These are phyloP conservation scores for Emmonsiellopsis sp. DNA, from an alignment of 2,329 filamentous ascomycete genomes.

Conservation along the genomic window DNA sequence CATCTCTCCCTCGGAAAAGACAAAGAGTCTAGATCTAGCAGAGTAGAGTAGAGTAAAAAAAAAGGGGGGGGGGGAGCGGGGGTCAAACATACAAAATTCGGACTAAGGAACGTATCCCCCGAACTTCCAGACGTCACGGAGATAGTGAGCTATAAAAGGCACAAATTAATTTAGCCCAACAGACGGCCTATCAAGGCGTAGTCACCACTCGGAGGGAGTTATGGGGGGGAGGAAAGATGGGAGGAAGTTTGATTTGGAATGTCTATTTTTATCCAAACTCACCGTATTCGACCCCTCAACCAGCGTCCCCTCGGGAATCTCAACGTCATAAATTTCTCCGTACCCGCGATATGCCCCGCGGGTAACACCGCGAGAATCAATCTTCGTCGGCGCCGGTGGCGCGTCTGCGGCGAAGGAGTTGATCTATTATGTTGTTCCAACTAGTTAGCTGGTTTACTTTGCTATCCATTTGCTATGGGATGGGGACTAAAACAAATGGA, in stretches of 20 bases:
- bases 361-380: slow-evolving; percentile 56
- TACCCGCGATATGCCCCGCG: slow-evolving; percentile 55
- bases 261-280: not conserved
- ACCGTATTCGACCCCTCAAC: slow-evolving; percentile 51
- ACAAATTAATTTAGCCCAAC: not conserved
- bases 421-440: slow-evolving; percentile 22
- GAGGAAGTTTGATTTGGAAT: too few relatives aligned
- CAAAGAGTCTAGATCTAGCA: too few relatives aligned
- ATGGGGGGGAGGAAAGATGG: too few relatives aligned
- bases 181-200: too few relatives aligned
- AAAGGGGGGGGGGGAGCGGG: too few relatives aligned
- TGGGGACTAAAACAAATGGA: too few relatives aligned
- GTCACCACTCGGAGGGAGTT: too few relatives aligned
- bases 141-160: slow-evolving; percentile 40
- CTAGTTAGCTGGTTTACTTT: not conserved
- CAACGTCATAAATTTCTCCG: slow-evolving; percentile 55
- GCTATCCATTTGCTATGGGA: not conserved
- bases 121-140: slow-evolving; percentile 49
- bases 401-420: slow-evolving; percentile 44
- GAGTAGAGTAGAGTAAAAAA: too few relatives aligned
- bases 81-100: slow-evolving; percentile 37
- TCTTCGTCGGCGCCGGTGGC: slow-evolving; percentile 49
- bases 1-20: too few relatives aligned
- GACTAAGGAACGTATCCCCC: slow-evolving; percentile 46
- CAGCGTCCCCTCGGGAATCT: slow-evolving; percentile 51